A percentile compares a stretch with the other conserved stretches of the same genome.
Evolutionary conservation across 768 basidiomycete genomes (phyloP).

Genomic region (Lactarius indigo): DNA sequence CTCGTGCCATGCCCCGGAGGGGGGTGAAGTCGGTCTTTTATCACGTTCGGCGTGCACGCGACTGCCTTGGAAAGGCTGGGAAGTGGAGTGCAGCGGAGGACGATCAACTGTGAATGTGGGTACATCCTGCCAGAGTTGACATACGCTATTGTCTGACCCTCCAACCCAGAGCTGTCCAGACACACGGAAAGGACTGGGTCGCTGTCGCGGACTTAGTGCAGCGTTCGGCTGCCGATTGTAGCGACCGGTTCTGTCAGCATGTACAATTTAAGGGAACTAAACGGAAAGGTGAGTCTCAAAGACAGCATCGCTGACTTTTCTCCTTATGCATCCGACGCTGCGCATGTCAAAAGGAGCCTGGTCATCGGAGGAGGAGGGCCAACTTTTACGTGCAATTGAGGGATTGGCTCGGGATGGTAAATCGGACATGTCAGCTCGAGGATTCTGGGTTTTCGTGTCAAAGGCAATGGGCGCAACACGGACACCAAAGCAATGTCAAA

Average conservation of each 20-base stretch:
- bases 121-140: neutral
- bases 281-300: neutral
- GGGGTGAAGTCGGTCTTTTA: neutral
- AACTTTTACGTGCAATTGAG: neutral
- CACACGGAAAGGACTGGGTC: neutral
- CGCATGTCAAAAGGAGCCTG: too few species aligned
- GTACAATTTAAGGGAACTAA: neutral
- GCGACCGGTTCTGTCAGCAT: too few species aligned
- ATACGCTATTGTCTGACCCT: neutral
- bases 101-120: neutral
- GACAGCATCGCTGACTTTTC: too few species aligned
- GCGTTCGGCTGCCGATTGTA: too few species aligned
- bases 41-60: neutral
- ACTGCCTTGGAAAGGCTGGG: neutral
- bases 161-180: neutral
- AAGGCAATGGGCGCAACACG: neutral
- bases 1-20: neutral
- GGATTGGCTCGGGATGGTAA: neutral
- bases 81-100: too few species aligned
- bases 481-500: too few species aligned
- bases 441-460: too few species aligned
- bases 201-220: too few species aligned
- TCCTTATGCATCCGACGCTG: too few species aligned
- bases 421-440: too few species aligned
- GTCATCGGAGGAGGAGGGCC: neutral